Conservation (phyloP, 1,284 basidiomycete genomes). For the Sporisorium sorghi region DNA sequence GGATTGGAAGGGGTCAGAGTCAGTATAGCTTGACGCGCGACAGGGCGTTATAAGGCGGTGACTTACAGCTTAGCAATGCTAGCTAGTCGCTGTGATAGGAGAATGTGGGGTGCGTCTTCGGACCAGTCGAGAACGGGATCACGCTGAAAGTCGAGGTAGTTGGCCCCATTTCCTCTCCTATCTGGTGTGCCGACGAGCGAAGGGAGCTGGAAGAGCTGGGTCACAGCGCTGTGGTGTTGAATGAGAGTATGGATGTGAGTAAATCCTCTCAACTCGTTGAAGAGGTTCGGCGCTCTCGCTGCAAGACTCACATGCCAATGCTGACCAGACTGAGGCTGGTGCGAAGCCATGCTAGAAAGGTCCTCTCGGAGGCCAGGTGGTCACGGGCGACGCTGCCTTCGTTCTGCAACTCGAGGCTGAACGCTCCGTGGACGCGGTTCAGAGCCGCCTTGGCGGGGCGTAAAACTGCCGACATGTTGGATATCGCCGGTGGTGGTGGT, state of each 20-base stretch:
- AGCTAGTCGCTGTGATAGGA: conserved; percentile 22
- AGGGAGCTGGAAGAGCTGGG: conserved; percentile 66
- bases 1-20: too few species aligned
- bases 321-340: conserved; percentile 66
- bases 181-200: conserved; percentile 42
- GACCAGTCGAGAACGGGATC: conserved; percentile 9
- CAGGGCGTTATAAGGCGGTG: neutral
- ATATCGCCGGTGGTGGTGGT: neutral
- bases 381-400: conserved; percentile 69
- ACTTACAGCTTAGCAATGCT: conserved; percentile 45
- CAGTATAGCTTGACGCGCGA: neutral
- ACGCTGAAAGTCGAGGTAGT: conserved; percentile 18
- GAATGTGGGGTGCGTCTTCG: conserved; percentile 11
- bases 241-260: too few species aligned
- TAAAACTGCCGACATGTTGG: conserved; percentile 34
- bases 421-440: conserved; percentile 21
- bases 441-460: conserved; percentile 23
- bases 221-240: conserved; percentile 48
- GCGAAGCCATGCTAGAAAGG: conserved; percentile 69
- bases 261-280: too few species aligned
- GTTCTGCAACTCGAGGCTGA: conserved; percentile 57
- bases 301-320: conserved; percentile 63
- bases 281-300: too few species aligned
- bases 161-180: neutral
- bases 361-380: conserved; percentile 68